phyloP scores from a whole-genome alignment of 768 basidiomycete species.

The Leucosporidium creatinivorum region DNA sequence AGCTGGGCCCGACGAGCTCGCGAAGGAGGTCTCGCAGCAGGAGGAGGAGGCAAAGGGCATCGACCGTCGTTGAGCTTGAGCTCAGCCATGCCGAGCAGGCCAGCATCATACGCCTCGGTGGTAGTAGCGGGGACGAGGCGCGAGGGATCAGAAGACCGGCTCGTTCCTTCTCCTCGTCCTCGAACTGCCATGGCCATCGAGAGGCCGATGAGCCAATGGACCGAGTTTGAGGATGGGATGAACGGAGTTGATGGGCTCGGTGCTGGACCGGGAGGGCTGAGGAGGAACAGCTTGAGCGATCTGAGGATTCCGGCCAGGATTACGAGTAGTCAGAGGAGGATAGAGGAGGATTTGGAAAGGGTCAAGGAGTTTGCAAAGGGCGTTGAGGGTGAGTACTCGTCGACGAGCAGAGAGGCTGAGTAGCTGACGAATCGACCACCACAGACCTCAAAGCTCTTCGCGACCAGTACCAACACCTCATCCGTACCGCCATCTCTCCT shows the following conservation, averaged over 20 bases:
- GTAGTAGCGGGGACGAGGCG: no score
- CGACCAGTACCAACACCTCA: slow-evolving; percentile 14
- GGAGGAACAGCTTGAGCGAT: slow-evolving; percentile 39
- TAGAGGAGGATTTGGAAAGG: slow-evolving; percentile 37
- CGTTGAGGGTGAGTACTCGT: slow-evolving; percentile 32
- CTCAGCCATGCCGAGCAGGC: no score
- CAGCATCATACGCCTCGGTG: no score
- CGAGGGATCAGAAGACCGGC: no score
- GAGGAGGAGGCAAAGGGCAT: no score
- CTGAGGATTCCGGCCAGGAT: slow-evolving; percentile 37
- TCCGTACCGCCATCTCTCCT: slow-evolving; percentile 5
- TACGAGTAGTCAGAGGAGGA: slow-evolving; percentile 37
- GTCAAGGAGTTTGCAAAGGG: slow-evolving; percentile 39
- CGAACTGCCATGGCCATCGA: slow-evolving; percentile 2
- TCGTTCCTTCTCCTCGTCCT: not conserved
- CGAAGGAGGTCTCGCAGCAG: no score
- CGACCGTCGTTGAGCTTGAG: no score
- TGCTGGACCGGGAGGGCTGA: not conserved
- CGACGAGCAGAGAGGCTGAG: no score
- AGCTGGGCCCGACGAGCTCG: no score
- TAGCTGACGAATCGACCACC: no score
- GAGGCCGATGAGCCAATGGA: not conserved
- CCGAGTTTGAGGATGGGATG: no score
- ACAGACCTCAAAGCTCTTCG: slow-evolving; percentile 34
- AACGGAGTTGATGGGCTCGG: not conserved